Percentiles rank a stretch among this genome's conserved stretches.
Evolutionary conservation across 2,329 filamentous ascomycete genomes (phyloP).

Genomic region (Cordyceps tenuipes): DNA sequence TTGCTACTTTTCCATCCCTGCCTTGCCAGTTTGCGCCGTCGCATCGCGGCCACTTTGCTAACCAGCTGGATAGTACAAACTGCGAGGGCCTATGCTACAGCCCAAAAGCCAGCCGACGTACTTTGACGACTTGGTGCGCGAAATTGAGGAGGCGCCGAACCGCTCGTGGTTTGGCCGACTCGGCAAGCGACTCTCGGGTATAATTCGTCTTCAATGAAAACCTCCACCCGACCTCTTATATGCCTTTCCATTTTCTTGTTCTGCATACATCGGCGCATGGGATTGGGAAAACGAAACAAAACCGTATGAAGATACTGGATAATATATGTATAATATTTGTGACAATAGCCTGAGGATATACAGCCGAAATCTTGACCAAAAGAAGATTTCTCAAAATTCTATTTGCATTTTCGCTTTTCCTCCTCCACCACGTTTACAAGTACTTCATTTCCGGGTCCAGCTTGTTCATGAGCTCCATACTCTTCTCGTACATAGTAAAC

Average conservation of each 20-base stretch:
- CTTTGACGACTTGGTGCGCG: constrained; percentile 50
- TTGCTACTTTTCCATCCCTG: neutral
- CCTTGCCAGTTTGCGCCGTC: neutral
- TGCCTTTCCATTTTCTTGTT: neutral
- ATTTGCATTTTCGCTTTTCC: constrained; percentile 1
- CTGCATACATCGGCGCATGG: constrained; percentile 7
- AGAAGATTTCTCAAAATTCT: neutral
- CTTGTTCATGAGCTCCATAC: constrained; percentile 75
- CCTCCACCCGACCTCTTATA: neutral
- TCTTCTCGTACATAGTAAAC: constrained; percentile 98
- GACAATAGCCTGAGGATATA: constrained; percentile 2
- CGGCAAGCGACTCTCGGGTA: constrained; percentile 47
- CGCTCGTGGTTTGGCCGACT: constrained; percentile 45
- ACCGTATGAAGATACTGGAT: neutral
- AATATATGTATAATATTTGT: constrained; percentile 5
- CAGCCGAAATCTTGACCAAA: neutral
- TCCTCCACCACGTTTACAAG: constrained; percentile 41
- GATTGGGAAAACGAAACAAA: neutral
- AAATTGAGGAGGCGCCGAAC: constrained; percentile 55
- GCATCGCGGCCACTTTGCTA: neutral
- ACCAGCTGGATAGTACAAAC: constrained; percentile 25
- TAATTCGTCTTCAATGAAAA: constrained; percentile 47
- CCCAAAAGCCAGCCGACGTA: constrained; percentile 58
- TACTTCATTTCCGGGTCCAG: constrained; percentile 79
- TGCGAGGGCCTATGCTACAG: constrained; percentile 41